Evolutionary conservation across 129 eudicot species (phyloP), one percentile per base, ranked within the genome.

Genomic region (Tanacetum coccineum): DNA sequence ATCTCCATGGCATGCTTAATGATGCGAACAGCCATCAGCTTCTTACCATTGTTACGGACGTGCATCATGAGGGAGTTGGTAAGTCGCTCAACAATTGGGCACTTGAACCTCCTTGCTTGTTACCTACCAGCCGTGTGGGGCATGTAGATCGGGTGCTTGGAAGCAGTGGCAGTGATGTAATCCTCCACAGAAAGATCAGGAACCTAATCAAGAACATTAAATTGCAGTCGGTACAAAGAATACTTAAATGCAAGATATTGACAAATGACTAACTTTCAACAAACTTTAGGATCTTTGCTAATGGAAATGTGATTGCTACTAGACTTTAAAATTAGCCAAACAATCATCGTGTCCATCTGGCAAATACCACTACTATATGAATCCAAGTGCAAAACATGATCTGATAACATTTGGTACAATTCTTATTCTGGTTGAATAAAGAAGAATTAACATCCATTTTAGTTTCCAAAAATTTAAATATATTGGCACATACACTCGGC

Each of bases 61-160:
- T 87, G 95, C 95, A 87, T 87, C 91, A 87, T 87, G 67, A 87
- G 83, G 3, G 95, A 84, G 72, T 87, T 87, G 70, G 95, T 87
- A 66, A 87, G 67, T 42, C 95, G 78, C 67, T 87, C 95, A 14
- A 87, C 95, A 28, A 87, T 80, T 19, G 95, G 95, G 82, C 95
- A 87, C 62, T 87, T 84, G 73, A 87, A 87, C 45, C 91, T 79
- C 79, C 74, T 84, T 4, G 74, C 80, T 73, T 84, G 91, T 62
- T 84, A 87, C 76, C 95, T 84, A 30, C 84, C 86, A 62, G 91
- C 91, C 10, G 95, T 81, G 83, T 84, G 95, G 49, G 88, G 91
- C 80, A 84, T 67, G 72, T 74, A 87, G 10, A 65, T 80, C 5
- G 91, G 83, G 59, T 80, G 86, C 82, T 82, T 87, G 19, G 66